These are phyloP conservation scores for Rhododendron kiyosumense DNA, from an alignment of 148 eudicot species.

Conservation along the genomic window DNA sequence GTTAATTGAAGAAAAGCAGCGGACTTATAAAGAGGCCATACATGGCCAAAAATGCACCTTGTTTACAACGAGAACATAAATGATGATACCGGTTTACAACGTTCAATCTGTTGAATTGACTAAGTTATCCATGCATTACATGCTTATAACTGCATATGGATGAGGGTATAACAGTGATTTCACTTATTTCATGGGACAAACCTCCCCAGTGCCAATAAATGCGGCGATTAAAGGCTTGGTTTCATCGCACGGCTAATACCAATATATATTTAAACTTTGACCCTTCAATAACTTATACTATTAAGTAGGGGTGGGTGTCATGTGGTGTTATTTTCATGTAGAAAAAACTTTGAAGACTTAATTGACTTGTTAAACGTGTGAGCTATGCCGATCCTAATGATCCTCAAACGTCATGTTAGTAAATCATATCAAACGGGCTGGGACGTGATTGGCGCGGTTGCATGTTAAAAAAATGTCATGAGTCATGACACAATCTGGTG, in stretches of 20 bases:
- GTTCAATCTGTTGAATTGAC: background rate
- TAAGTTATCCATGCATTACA: background rate
- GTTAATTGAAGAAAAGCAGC: slow-evolving; percentile 2
- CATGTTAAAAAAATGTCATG: background rate
- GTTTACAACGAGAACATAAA: background rate
- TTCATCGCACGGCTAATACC: background rate
- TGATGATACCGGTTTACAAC: background rate
- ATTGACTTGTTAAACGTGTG: background rate
- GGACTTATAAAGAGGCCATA: slow-evolving; percentile 2
- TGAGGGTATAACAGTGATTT: background rate
- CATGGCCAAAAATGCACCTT: slow-evolving; percentile 4
- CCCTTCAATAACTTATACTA: background rate
- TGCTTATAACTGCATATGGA: background rate
- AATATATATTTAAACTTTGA: background rate
- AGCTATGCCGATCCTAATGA: background rate
- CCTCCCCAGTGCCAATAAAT: background rate
- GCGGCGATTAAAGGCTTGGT: background rate
- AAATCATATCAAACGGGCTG: background rate
- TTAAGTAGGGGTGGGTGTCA: background rate
- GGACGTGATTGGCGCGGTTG: background rate
- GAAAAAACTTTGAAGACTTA: background rate
- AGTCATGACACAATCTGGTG: background rate
- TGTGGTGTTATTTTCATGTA: background rate
- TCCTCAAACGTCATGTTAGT: background rate
- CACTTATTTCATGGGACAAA: background rate